Percentiles rank a stretch among this genome's conserved stretches.
Evolutionary conservation across 2,329 filamentous ascomycete species (phyloP).

Genomic region (Fusarium drepaniforme): DNA sequence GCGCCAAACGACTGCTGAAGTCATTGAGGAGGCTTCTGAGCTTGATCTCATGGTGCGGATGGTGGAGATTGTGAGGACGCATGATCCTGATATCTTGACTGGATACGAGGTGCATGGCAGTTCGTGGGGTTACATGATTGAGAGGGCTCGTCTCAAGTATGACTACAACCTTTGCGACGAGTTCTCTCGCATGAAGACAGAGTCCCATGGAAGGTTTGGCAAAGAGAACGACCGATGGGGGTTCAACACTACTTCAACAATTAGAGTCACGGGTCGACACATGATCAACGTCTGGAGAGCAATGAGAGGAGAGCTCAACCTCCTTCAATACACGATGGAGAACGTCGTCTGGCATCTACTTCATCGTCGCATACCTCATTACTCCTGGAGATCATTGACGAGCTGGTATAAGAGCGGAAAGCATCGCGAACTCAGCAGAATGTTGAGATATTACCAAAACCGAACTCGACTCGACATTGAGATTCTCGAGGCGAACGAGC

Average conservation of each 20-base stretch:
- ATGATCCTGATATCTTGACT: slow-evolving; percentile 93
- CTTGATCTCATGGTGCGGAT: slow-evolving; percentile 88
- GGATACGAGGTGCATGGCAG: slow-evolving; percentile 94
- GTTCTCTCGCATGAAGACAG: slow-evolving; percentile 87
- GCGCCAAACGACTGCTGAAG: slow-evolving; percentile 70
- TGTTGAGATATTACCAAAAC: slow-evolving; percentile 82
- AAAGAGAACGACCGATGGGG: slow-evolving; percentile 93
- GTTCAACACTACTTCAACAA: slow-evolving; percentile 92
- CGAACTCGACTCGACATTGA: slow-evolving; percentile 88
- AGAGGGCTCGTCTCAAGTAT: slow-evolving; percentile 86
- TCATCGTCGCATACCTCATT: slow-evolving; percentile 89
- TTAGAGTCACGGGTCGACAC: slow-evolving; percentile 92
- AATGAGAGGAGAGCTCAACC: slow-evolving; percentile 91
- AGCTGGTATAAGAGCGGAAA: slow-evolving; percentile 82
- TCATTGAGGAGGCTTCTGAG: slow-evolving; percentile 83
- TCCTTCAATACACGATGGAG: slow-evolving; percentile 96
- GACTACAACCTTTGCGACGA: slow-evolving; percentile 93
- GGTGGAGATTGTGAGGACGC: slow-evolving; percentile 84
- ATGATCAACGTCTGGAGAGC: slow-evolving; percentile 98
- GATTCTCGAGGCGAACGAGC: slow-evolving; percentile 89
- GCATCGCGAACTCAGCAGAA: slow-evolving; percentile 76
- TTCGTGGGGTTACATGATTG: slow-evolving; percentile 96
- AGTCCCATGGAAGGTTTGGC: slow-evolving; percentile 85
- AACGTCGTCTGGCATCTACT: slow-evolving; percentile 94
- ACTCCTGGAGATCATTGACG: slow-evolving; percentile 82